Base-by-base conservation (phyloP, 176 grass and related monocot genomes). In the Chloris gayana region DNA sequence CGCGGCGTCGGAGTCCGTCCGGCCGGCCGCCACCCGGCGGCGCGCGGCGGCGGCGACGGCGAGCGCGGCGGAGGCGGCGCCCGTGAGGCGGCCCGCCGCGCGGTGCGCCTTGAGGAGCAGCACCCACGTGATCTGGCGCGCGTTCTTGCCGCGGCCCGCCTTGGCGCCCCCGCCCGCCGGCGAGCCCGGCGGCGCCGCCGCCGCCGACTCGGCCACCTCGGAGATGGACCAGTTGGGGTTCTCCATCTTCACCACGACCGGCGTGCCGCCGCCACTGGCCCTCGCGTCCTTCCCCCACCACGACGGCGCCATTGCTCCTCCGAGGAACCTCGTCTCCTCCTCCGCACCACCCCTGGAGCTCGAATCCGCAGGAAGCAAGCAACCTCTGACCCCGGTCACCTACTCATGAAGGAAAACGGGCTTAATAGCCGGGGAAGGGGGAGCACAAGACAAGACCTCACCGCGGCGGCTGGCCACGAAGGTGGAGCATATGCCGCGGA, bases 61-160 rank as follows among this genome's bases (percentile, higher is more conserved):
- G 7, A 89, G 65, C 41, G 85, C 77, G 18, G 87, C 89, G 14
- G 93, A 87, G 3, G 93, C 89, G 13, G 88, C 82, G 4, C 80
- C 83, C 56, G 87, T 80, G 22, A 93, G 72, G 8, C 90, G 87
- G 0, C 87, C 85, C 18, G 88, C 90, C 2, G 86, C 91, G 34
- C 88, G 88, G 86, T 94, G 91, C 75, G 90, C 93, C 77, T 78
- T 80, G 65, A 97, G 90, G 59, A 97, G 88, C 35, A 97, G 85
- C 51, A 97, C 85, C 93, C 93, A 97, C 14, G 93, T 97, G 85
- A 93, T 88, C 77, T 97, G 90, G 58, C 91, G 88, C 49, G 93
- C 90, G 83, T 90, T 90, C 86, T 93, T 97, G 29, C 90, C 90
- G 1, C 88, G 50, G 17, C 77, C 85, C 7, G 65, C 84, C 73